A percentile compares a stretch with the other conserved stretches of the same genome.
phyloP scores from a whole-genome alignment of 176 grass and related monocot species.

The Aegilops sharonensis region DNA sequence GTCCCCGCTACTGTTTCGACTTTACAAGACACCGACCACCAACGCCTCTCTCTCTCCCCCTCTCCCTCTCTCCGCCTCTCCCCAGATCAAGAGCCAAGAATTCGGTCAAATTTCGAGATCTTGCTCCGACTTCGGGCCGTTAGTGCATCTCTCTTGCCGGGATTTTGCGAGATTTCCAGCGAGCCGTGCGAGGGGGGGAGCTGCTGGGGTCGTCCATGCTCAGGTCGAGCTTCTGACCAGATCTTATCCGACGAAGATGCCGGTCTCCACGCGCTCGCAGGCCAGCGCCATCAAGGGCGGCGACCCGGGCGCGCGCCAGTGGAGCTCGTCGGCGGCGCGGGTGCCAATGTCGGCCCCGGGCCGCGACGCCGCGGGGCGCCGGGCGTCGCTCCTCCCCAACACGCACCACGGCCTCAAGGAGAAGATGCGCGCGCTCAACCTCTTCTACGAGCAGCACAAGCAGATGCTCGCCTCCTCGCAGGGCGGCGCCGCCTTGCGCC shows the following conservation, averaged over 20 bases:
- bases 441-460: constrained; percentile 78
- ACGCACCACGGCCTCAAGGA: constrained; percentile 77
- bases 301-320: background rate
- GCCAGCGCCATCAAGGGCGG: constrained; percentile 26
- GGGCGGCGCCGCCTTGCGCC: background rate
- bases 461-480: constrained; percentile 45
- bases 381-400: constrained; percentile 24
- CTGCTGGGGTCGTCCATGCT: constrained; percentile 39
- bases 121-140: background rate
- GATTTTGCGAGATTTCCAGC: background rate
- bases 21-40: constrained; percentile 5
- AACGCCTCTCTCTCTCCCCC: constrained; percentile 18
- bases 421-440: constrained; percentile 71
- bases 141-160: background rate
- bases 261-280: constrained; percentile 66
- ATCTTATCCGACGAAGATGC: constrained; percentile 52
- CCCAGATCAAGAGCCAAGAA: constrained; percentile 29
- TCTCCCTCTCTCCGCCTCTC: background rate
- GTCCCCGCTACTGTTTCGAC: background rate
- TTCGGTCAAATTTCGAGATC: background rate
- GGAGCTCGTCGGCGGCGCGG: constrained; percentile 22
- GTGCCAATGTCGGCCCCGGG: constrained; percentile 2
- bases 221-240: constrained; percentile 1
- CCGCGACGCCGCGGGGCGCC: background rate
- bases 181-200: background rate